Percentiles rank a stretch among this genome's conserved stretches.
phyloP scores from a whole-genome alignment of 148 eudicot species.

The Vaccinium myrtillus region DNA sequence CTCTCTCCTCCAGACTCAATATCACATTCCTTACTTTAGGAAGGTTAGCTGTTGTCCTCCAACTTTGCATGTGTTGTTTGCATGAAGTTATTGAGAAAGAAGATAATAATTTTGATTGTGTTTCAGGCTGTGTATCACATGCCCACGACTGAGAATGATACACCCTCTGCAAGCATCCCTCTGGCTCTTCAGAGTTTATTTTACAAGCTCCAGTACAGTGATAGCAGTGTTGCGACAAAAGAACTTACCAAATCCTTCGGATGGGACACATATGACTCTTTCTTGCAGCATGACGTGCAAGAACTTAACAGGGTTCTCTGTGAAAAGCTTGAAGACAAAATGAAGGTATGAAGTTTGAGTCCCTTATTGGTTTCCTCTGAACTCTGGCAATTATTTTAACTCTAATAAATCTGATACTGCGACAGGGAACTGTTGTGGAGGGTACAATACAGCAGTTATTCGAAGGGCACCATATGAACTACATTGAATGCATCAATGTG shows the following conservation, averaged over 20 bases:
- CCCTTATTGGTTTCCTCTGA: not conserved
- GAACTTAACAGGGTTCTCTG: slow-evolving; percentile 93
- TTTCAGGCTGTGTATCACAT: slow-evolving; percentile 92
- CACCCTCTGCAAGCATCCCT: slow-evolving; percentile 91
- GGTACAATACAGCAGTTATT: slow-evolving; percentile 88
- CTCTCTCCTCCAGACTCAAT: slow-evolving; percentile 87
- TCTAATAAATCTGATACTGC: slow-evolving; percentile 11
- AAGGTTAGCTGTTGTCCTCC: slow-evolving; percentile 49
- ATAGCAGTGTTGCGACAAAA: slow-evolving; percentile 89
- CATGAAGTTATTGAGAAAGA: slow-evolving; percentile 9
- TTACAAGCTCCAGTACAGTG: slow-evolving; percentile 90
- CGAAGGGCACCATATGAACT: slow-evolving; percentile 99
- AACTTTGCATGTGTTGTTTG: not conserved
- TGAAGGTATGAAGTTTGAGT: slow-evolving; percentile 56
- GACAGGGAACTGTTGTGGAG: slow-evolving; percentile 94
- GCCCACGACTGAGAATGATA: slow-evolving; percentile 97
- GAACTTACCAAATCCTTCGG: slow-evolving; percentile 96
- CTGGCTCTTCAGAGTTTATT: slow-evolving; percentile 90
- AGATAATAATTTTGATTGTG: slow-evolving; percentile 14
- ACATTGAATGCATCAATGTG: slow-evolving; percentile 89
- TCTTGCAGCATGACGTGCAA: slow-evolving; percentile 98
- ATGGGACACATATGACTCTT: slow-evolving; percentile 94
- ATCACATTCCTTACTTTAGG: slow-evolving; percentile 90
- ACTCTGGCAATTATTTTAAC: not conserved
- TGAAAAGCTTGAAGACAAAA: slow-evolving; percentile 95